phyloP scores from a whole-genome alignment of 208 protist species.

The Acanthamoeba divionensis region DNA sequence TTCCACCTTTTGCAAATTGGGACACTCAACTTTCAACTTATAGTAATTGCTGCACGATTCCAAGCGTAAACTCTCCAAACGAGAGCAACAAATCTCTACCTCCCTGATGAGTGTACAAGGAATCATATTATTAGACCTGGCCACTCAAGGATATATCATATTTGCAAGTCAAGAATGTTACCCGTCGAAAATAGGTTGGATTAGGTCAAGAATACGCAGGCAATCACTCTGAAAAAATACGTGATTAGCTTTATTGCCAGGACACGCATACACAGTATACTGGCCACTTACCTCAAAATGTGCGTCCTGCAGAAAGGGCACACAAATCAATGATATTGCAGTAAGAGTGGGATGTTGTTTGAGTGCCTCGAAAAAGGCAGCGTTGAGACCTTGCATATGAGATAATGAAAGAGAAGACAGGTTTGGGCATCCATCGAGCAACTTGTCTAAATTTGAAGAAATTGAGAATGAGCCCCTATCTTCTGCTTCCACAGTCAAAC shows the following conservation, averaged over 20 bases:
- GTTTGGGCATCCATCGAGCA: not conserved
- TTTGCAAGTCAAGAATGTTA: too few relatives aligned
- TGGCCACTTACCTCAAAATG: too few relatives aligned
- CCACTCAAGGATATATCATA: too few relatives aligned
- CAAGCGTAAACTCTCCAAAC: not conserved
- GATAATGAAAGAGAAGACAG: not conserved
- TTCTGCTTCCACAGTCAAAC: not conserved
- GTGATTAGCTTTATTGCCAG: too few relatives aligned
- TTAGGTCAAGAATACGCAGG: too few relatives aligned
- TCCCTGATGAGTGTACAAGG: too few relatives aligned
- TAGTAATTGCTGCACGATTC: not conserved
- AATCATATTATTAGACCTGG: too few relatives aligned
- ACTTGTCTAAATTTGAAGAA: not conserved
- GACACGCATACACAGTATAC: too few relatives aligned
- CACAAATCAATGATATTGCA: not conserved
- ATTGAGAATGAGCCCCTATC: not conserved
- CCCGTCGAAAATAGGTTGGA: too few relatives aligned
- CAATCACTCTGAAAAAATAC: too few relatives aligned
- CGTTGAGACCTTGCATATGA: not conserved
- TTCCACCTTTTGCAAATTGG: not conserved
- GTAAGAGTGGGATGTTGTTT: not conserved
- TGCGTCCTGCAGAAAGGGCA: too few relatives aligned
- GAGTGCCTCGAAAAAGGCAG: conserved; percentile 11
- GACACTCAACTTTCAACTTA: not conserved
- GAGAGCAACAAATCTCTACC: not conserved